A percentile compares a stretch with the other conserved stretches of the same genome.
Evolutionary conservation across 805 yeast species (phyloP).

Genomic region (Ogataea minuta): DNA sequence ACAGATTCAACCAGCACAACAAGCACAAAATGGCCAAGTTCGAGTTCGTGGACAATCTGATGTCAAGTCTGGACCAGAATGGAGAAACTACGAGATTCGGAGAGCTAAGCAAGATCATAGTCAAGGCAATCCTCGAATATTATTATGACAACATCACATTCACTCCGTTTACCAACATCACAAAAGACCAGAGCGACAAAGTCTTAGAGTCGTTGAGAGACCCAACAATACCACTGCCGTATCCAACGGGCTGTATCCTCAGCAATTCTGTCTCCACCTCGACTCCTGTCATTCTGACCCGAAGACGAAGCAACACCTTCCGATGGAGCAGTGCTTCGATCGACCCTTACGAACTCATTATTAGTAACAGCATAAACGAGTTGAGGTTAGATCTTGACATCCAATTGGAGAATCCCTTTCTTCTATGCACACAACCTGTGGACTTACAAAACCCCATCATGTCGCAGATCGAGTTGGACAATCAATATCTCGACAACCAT

Average conservation of each 20-base stretch:
- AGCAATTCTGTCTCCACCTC: slow-evolving; percentile 13
- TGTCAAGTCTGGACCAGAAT: slow-evolving; percentile 26
- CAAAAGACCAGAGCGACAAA: slow-evolving; percentile 25
- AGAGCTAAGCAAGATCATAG: slow-evolving; percentile 30
- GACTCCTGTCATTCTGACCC: slow-evolving; percentile 12
- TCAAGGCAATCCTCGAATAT: slow-evolving; percentile 50
- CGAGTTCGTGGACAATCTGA: slow-evolving; percentile 51
- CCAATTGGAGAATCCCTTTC: slow-evolving; percentile 25
- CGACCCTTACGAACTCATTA: slow-evolving; percentile 40
- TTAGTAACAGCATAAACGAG: slow-evolving; percentile 23
- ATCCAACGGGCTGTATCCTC: slow-evolving; percentile 27
- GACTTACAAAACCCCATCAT: slow-evolving; percentile 8
- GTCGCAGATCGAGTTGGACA: slow-evolving; percentile 11
- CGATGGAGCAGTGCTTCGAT: slow-evolving; percentile 26
- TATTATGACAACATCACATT: slow-evolving; percentile 66
- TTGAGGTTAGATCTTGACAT: slow-evolving; percentile 24
- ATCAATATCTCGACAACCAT: slow-evolving; percentile 18
- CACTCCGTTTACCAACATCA: slow-evolving; percentile 50
- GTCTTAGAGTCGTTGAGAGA: slow-evolving; percentile 22
- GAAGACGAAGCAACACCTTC: slow-evolving; percentile 32
- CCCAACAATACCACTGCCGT: slow-evolving; percentile 22
- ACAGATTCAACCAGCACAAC: slow-evolving; percentile 64
- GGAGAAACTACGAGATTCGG: slow-evolving; percentile 8
- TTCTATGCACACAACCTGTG: slow-evolving; percentile 8
- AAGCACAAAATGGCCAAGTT: slow-evolving; percentile 62